Evolutionary conservation across 306 rosid genomes (phyloP).

Genomic region (Medicago truncatula): MtrunA17r5.0-ANR NC_053043.1:42625501-42626000

Average conservation of each 20-base stretch:
- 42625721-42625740: background rate
- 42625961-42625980: background rate
- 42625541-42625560: background rate
- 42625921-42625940: too few relatives aligned
- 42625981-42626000: background rate
- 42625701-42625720: background rate
- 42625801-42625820: background rate
- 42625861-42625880: too few relatives aligned
- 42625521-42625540: background rate
- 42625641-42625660: background rate
- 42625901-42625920: too few relatives aligned
- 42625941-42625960: background rate
- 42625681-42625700: background rate
- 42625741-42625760: background rate
- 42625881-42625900: too few relatives aligned
- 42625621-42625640: background rate
- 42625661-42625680: background rate
- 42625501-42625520: background rate
- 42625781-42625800: background rate
- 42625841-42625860: too few relatives aligned
- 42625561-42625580: background rate
- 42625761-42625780: constrained; percentile 2
- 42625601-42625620: constrained; percentile 1
- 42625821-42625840: too few relatives aligned
- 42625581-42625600: constrained; percentile 1